These are phyloP conservation scores for Oryza rufipogon DNA, from an alignment of 176 grass and related monocot genomes.

Conservation along the genomic window DNA sequence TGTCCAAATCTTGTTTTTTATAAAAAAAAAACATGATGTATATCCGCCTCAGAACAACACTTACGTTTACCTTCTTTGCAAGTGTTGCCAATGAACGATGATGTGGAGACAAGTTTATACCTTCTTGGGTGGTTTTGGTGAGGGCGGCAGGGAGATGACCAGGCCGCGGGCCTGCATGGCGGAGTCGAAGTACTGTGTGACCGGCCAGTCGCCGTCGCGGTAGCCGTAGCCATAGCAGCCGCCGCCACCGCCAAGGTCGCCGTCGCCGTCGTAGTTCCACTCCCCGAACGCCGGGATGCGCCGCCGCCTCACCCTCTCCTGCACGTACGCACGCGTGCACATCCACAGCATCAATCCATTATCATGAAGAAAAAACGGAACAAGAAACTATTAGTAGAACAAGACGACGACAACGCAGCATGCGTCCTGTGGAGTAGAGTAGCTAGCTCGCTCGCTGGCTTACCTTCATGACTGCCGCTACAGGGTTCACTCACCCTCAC, in stretches of 20 bases:
- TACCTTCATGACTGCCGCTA: slow-evolving; percentile 26
- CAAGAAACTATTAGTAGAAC: too few relatives aligned
- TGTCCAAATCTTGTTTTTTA: too few relatives aligned
- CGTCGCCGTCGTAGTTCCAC: slow-evolving; percentile 52
- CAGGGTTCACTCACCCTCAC: background rate
- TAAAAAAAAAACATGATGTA: too few relatives aligned
- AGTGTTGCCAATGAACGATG: background rate
- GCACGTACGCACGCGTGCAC: background rate
- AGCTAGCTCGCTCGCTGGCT: background rate
- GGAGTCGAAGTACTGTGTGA: slow-evolving; percentile 49
- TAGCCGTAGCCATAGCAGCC: slow-evolving; percentile 26
- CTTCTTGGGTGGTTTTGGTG: slow-evolving; percentile 42
- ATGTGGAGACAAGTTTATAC: background rate
- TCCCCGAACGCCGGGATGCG: slow-evolving; percentile 56
- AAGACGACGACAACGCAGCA: too few relatives aligned
- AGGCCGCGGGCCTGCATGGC: slow-evolving; percentile 26
- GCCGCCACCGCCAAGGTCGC: background rate
- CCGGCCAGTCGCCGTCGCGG: slow-evolving; percentile 43
- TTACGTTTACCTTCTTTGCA: background rate
- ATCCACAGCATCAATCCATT: background rate
- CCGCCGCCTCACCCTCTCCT: slow-evolving; percentile 34
- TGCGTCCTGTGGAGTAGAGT: background rate
- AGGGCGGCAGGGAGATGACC: slow-evolving; percentile 16
- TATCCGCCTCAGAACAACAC: background rate
- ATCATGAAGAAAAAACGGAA: background rate